phyloP scores from a whole-genome alignment of 192 early-diverging fungal genomes.

The Entomortierella beljakovae region DNA sequence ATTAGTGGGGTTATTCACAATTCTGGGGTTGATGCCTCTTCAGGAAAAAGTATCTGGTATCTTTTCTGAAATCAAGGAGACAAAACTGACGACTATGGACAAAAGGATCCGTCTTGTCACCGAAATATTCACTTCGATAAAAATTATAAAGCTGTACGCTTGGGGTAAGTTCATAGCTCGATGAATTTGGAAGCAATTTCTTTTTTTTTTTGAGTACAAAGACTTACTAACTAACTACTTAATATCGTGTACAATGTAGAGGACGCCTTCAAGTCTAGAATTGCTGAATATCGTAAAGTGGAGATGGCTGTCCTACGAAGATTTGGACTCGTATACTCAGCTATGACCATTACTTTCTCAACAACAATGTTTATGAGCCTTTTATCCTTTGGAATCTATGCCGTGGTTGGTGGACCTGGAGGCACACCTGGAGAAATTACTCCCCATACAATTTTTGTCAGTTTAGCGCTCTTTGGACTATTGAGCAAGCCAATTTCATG shows the following conservation, averaged over 20 bases:
- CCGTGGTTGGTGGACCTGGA: slow-evolving; percentile 30
- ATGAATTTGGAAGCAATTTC: too few species aligned
- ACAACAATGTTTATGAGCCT: slow-evolving; percentile 46
- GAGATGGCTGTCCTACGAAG: slow-evolving; percentile 38
- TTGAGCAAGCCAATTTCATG: slow-evolving; percentile 30
- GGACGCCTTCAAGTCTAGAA: slow-evolving; percentile 24
- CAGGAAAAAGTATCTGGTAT: slow-evolving; percentile 19
- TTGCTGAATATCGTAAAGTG: slow-evolving; percentile 23
- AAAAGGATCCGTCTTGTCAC: slow-evolving; percentile 34
- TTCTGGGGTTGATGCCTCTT: slow-evolving; percentile 28
- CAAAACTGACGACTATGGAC: slow-evolving; percentile 35
- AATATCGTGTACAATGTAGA: too few species aligned
- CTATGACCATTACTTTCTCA: slow-evolving; percentile 37
- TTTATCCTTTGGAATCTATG: slow-evolving; percentile 38
- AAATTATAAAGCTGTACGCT: slow-evolving; percentile 36
- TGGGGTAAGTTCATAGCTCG: slow-evolving; percentile 37
- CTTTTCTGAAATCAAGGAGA: slow-evolving; percentile 28
- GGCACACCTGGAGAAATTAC: slow-evolving; percentile 36
- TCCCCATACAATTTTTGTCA: slow-evolving; percentile 37
- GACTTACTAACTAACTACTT: too few species aligned
- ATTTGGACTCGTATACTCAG: slow-evolving; percentile 31
- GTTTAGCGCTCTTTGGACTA: slow-evolving; percentile 38
- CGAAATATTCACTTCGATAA: slow-evolving; percentile 37
- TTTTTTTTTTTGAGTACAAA: not conserved
- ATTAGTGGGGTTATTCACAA: slow-evolving; percentile 18